Percentiles rank a stretch among this genome's conserved stretches.
Conservation (phyloP, 805 yeast genomes). For the Clavispora santaluciae region DNA sequence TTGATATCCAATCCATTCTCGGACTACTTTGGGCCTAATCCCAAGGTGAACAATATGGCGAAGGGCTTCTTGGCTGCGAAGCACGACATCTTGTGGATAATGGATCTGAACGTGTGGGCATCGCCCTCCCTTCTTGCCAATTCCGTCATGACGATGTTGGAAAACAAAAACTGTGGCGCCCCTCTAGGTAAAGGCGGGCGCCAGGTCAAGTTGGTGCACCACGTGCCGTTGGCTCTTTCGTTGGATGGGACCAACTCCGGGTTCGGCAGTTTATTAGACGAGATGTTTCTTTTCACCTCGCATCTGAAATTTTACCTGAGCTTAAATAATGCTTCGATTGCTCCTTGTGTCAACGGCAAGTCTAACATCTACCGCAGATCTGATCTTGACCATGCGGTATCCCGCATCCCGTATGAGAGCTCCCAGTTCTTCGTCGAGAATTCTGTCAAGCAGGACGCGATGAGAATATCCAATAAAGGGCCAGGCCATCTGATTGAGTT, state of each 20-base stretch:
- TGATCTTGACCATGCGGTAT: constrained; percentile 56
- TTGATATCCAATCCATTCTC: constrained; percentile 43
- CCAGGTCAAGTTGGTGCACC: constrained; percentile 69
- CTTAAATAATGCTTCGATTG: constrained; percentile 65
- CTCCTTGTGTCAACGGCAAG: constrained; percentile 91
- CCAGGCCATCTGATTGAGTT: constrained; percentile 54
- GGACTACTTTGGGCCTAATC: constrained; percentile 74
- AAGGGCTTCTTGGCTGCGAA: constrained; percentile 69
- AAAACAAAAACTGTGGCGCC: constrained; percentile 50
- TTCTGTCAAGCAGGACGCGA: constrained; percentile 28
- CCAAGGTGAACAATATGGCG: constrained; percentile 82
- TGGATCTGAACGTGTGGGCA: constrained; percentile 84
- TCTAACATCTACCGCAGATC: constrained; percentile 72
- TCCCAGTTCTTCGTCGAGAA: constrained; percentile 29
- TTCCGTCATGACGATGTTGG: constrained; percentile 50
- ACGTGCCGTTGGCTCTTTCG: constrained; percentile 62
- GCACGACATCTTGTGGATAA: constrained; percentile 74
- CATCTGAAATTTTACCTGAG: constrained; percentile 83
- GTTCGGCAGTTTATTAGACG: constrained; percentile 48
- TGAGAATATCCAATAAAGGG: constrained; percentile 22
- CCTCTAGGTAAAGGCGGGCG: constrained; percentile 21
- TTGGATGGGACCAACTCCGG: constrained; percentile 8
- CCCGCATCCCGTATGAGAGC: constrained; percentile 24
- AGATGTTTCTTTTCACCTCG: constrained; percentile 77
- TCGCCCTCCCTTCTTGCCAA: constrained; percentile 58